Conservation (phyloP, 805 yeast species). For the Wickerhamiella australiensis region DNA sequence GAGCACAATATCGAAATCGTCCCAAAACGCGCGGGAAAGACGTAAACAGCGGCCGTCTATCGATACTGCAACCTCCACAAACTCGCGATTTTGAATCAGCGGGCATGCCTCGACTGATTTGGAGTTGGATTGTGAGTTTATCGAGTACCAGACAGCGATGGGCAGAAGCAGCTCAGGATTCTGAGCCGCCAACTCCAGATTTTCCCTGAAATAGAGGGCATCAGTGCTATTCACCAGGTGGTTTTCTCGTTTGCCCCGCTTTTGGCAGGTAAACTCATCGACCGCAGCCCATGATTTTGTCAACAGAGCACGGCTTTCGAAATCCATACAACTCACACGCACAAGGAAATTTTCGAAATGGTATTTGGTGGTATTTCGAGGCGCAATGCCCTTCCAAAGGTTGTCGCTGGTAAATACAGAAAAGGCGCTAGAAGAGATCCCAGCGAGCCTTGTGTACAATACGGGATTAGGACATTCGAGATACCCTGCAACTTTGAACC, state of each 20-base stretch:
- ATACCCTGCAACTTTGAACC: constrained; percentile 1
- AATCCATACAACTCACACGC: not conserved
- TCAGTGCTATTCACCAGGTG: not conserved
- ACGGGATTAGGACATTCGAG: constrained; percentile 6
- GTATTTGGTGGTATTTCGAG: not conserved
- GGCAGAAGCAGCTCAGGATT: constrained; percentile 1
- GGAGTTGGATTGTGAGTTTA: not conserved
- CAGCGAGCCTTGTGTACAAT: not conserved
- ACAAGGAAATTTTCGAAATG: not conserved
- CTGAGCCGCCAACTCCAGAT: not conserved
- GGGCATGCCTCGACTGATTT: not conserved
- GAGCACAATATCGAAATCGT: constrained; percentile 6
- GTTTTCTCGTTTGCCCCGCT: not conserved
- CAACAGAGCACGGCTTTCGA: not conserved
- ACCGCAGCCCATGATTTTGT: constrained; percentile 3
- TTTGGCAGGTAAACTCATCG: constrained; percentile 1
- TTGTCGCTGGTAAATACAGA: constrained; percentile 5
- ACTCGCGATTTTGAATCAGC: not conserved
- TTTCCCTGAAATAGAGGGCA: constrained; percentile 2
- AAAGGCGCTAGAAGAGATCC: not conserved
- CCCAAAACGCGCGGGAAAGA: constrained; percentile 3
- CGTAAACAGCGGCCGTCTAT: not conserved
- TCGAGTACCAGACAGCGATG: constrained; percentile 3
- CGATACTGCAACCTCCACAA: not conserved
- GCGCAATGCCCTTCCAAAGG: not conserved